Base-by-base conservation (phyloP, 2,329 filamentous ascomycete species). In the Stemphylium vesicarium region DNA sequence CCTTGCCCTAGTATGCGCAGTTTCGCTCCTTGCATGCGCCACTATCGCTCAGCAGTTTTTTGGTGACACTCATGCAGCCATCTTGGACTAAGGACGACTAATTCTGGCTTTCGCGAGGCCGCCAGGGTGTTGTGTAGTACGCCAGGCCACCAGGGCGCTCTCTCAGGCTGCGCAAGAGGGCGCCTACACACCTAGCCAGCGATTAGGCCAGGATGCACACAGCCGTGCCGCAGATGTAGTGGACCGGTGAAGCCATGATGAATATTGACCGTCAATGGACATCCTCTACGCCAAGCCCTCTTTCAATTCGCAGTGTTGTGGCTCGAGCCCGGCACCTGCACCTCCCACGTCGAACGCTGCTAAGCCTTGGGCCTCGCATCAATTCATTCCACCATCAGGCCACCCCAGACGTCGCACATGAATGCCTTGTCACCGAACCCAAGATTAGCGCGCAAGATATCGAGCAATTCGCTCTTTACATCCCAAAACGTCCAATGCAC, bases 401-500 rank as follows among this genome's bases (percentile, higher is more conserved):
- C 22, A 7, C 22, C 22, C 16, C 38, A 36, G 9, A 11, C 36
- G 24, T 37, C 20, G 20, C 36, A 40, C 15, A 24, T 20, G 20
- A 4, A 9, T 29, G 16, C 24, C 24, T 31, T 15, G 9, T 15
- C 13, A 11, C 26, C 22, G 5, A 48, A 18, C 10, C 15, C 24
- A 10, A 26, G 12, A 22, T 43, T 31, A 22, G 36, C 42, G 31
- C 40, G 39, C 32, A 24, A 29, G 12, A 36, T 24, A 24, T 35
- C 20, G 18, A 36, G 33, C 13, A 8, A 33, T 33, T 53, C 50
- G 56, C 53, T 45, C 44, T 57, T 22, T 43, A 56, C 43, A 48
- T 48, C 56, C 53, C 36, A 52, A 62, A 48, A 48, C 41, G 56
- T 44, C 16, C 29, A 60, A 39, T 12, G 8, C 39, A 55, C 50